Conservation (phyloP, 805 yeast genomes). For the Naumovozyma castellii region DNA sequence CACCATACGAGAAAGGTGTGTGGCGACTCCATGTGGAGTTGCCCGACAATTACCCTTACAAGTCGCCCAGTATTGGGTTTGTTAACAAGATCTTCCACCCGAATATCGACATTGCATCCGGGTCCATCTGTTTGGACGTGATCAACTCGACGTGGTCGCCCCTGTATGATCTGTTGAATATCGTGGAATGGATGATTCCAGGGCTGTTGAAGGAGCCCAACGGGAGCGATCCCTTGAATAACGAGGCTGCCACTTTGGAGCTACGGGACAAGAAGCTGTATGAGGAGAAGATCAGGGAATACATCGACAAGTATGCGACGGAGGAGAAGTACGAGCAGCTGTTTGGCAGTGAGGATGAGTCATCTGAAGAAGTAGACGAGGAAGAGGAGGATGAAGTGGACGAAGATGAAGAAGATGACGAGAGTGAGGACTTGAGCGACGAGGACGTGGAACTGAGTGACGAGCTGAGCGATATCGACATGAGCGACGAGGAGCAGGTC, state of each 20-base stretch:
- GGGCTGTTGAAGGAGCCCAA: constrained; percentile 87
- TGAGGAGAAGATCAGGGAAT: constrained; percentile 57
- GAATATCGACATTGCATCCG: constrained; percentile 82
- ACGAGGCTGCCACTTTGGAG: constrained; percentile 78
- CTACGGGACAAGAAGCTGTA: constrained; percentile 59
- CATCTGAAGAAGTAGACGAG: constrained; percentile 39
- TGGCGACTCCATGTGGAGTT: constrained; percentile 91
- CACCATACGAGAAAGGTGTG: constrained; percentile 82
- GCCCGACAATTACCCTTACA: constrained; percentile 92
- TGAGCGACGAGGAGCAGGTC: constrained; percentile 19
- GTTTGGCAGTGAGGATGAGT: constrained; percentile 41
- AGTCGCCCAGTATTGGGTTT: constrained; percentile 92
- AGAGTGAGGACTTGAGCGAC: constrained; percentile 8
- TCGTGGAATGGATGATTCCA: constrained; percentile 88
- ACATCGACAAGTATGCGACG: constrained; percentile 63
- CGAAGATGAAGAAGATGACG: constrained; percentile 24
- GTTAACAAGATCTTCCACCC: constrained; percentile 90
- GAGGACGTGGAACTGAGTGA: constrained; percentile 13
- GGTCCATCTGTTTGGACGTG: constrained; percentile 91
- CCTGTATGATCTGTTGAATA: constrained; percentile 84
- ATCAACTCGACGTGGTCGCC: constrained; percentile 98
- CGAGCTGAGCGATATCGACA: constrained; percentile 26
- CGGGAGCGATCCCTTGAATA: constrained; percentile 87
- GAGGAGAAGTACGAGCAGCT: constrained; percentile 30
- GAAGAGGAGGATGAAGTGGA: constrained; percentile 23